Conservation (phyloP, 441 rosid species). For the Arabidopsis lyrata region DNA sequence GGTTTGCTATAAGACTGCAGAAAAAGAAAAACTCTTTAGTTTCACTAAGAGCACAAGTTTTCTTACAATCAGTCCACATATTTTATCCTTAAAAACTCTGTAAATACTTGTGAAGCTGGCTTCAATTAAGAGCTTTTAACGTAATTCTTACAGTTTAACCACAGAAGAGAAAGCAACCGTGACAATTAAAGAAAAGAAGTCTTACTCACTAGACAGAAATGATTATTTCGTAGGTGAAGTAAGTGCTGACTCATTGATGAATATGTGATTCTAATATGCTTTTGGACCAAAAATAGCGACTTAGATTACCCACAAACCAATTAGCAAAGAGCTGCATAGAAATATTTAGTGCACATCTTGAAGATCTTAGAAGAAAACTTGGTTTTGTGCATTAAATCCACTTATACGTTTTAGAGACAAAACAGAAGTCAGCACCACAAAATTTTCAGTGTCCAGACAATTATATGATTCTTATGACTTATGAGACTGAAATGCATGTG, state of each 20-base stretch:
- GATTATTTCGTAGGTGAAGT: neutral
- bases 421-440: neutral
- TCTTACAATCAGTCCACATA: constrained; percentile 8
- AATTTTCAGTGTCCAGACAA: neutral
- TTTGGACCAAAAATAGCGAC: neutral
- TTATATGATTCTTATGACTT: neutral
- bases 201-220: constrained; percentile 14
- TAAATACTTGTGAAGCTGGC: constrained; percentile 22
- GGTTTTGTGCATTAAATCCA: neutral
- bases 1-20: neutral
- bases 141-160: neutral
- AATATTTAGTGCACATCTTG: neutral
- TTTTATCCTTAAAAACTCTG: neutral
- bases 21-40: neutral
- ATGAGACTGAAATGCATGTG: constrained; percentile 1
- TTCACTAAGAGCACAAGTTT: neutral
- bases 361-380: neutral
- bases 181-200: constrained; percentile 3
- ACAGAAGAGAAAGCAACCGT: neutral
- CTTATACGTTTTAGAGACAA: constrained; percentile 8
- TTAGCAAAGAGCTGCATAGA: constrained; percentile 7
- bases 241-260: neutral
- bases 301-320: constrained; percentile 4
- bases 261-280: neutral
- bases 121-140: neutral